Percentiles rank a stretch among this genome's conserved stretches.
Evolutionary conservation across 164 flowering plant genomes (phyloP).

Genomic region (Annona cherimola): DNA sequence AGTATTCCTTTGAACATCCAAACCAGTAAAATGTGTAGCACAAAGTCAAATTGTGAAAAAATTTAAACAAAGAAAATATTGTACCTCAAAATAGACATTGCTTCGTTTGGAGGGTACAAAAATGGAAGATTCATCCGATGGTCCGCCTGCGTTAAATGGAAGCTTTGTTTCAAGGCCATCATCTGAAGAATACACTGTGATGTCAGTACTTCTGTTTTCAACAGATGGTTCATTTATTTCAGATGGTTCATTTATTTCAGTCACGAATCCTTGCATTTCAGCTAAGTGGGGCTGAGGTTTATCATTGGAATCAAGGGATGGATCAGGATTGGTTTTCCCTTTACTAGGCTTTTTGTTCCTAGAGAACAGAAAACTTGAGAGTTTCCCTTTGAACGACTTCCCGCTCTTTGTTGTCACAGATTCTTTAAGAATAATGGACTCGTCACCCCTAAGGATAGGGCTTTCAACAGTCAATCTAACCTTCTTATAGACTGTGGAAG

Average conservation of each 20-base stretch:
- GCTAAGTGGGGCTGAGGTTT: slow-evolving; percentile 18
- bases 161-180: slow-evolving; percentile 21
- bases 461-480: slow-evolving; percentile 34
- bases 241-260: too few relatives aligned
- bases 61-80: not conserved
- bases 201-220: slow-evolving; percentile 18
- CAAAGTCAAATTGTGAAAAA: not conserved
- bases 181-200: slow-evolving; percentile 19
- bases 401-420: slow-evolving; percentile 40
- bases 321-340: slow-evolving; percentile 33
- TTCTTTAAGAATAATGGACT: slow-evolving; percentile 33
- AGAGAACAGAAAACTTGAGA: slow-evolving; percentile 81
- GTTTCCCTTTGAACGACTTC: slow-evolving; percentile 65
- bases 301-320: slow-evolving; percentile 11
- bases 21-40: not conserved
- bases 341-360: slow-evolving; percentile 63
- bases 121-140: slow-evolving; percentile 20
- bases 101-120: slow-evolving; percentile 20
- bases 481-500: slow-evolving; percentile 41
- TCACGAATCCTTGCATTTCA: slow-evolving; percentile 15
- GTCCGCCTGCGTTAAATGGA: slow-evolving; percentile 13
- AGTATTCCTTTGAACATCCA: too few relatives aligned
- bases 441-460: slow-evolving; percentile 30
- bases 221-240: slow-evolving; percentile 11
- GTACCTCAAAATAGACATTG: slow-evolving; percentile 37